Percentiles rank a stretch among this genome's conserved stretches.
phyloP scores from a whole-genome alignment of 2,329 filamentous ascomycete genomes.

The Orbilia javanica region DNA sequence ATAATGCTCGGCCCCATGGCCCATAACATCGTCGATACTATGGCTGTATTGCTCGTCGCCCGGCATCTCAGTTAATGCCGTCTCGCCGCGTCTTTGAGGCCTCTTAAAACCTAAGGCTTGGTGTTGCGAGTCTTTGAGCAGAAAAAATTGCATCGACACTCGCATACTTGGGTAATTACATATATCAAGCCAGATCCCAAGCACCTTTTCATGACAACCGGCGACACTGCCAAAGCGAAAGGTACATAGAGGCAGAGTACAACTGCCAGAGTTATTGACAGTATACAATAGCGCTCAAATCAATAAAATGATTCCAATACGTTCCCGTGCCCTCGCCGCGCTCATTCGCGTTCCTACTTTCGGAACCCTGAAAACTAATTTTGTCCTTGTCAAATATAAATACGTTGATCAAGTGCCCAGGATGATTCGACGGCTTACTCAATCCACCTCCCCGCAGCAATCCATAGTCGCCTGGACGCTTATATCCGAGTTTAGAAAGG shows the following conservation, averaged over 20 bases:
- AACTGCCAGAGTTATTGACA: constrained; percentile 9
- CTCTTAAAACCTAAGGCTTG: constrained; percentile 7
- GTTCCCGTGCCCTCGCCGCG: constrained; percentile 15
- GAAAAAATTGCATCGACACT: constrained; percentile 9
- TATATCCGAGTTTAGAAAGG: constrained; percentile 22
- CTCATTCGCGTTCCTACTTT: constrained; percentile 23
- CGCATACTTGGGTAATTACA: constrained; percentile 12
- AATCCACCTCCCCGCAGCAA: constrained; percentile 14
- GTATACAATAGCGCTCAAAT: constrained; percentile 13
- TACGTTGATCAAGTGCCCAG: constrained; percentile 13
- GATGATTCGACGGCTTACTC: constrained; percentile 20
- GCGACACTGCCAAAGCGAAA: constrained; percentile 18
- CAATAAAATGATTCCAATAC: constrained; percentile 4
- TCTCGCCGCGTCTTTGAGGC: constrained; percentile 5
- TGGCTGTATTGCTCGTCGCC: constrained; percentile 10
- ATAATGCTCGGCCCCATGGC: constrained; percentile 7
- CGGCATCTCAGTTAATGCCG: constrained; percentile 8
- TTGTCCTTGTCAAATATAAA: constrained; percentile 12
- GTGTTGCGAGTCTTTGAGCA: constrained; percentile 3
- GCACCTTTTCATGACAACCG: constrained; percentile 10
- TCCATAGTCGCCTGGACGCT: constrained; percentile 12
- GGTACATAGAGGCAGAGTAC: constrained; percentile 19
- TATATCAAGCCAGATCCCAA: constrained; percentile 18
- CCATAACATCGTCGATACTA: constrained; percentile 14
- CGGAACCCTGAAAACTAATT: constrained; percentile 3